These are phyloP conservation scores for Starmerella gropengiesseri DNA, from an alignment of 805 yeast species.

Conservation along the genomic window DNA sequence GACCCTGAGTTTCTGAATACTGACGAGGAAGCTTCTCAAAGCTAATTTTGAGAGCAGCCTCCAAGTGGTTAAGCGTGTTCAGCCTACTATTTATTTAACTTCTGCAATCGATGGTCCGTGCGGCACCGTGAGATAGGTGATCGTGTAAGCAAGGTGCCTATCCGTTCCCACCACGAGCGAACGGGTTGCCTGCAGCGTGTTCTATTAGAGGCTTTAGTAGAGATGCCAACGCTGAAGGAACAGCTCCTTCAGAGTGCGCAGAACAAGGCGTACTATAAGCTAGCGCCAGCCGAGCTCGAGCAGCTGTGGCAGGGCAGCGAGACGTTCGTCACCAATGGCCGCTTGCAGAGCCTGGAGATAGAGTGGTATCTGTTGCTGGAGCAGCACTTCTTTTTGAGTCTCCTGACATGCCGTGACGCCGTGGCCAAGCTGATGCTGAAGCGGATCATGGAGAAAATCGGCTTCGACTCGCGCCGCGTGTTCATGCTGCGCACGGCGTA, in stretches of 20 bases:
- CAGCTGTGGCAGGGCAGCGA: slow-evolving; percentile 35
- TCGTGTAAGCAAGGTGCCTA: slow-evolving; percentile 1
- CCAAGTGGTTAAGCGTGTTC: too few species aligned
- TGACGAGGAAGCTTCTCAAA: not conserved
- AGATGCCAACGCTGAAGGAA: slow-evolving; percentile 26
- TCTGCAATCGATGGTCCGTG: too few species aligned
- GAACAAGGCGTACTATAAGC: slow-evolving; percentile 41
- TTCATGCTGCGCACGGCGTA: slow-evolving; percentile 45
- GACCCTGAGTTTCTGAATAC: not conserved
- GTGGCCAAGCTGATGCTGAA: slow-evolving; percentile 63
- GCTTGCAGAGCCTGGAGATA: slow-evolving; percentile 24
- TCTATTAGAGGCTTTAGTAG: not conserved
- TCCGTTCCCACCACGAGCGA: not conserved
- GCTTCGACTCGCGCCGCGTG: slow-evolving; percentile 44
- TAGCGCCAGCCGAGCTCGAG: slow-evolving; percentile 40
- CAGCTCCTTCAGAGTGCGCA: slow-evolving; percentile 41
- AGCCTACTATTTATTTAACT: not conserved
- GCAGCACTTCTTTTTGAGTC: slow-evolving; percentile 55
- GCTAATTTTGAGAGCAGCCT: too few species aligned
- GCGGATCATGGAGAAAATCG: slow-evolving; percentile 56
- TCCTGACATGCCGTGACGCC: slow-evolving; percentile 51
- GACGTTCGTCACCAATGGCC: slow-evolving; percentile 28
- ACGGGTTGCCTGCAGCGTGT: too few species aligned
- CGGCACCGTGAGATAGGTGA: too few species aligned
- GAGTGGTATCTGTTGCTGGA: slow-evolving; percentile 54